These are phyloP conservation scores for Lonicera japonica DNA, from an alignment of 129 eudicot species.

Conservation along the genomic window DNA sequence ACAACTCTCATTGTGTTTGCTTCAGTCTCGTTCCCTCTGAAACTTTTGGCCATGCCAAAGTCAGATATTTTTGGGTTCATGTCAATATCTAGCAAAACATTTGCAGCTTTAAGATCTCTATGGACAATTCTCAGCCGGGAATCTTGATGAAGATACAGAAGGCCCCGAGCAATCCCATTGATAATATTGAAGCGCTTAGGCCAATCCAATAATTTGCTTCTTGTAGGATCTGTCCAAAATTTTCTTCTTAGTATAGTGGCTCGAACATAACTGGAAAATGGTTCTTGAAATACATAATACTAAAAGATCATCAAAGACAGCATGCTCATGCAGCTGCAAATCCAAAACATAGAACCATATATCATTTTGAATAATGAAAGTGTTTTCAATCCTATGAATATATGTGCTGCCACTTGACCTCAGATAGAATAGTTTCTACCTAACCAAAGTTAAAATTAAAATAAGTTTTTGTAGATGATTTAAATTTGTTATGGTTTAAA, in stretches of 20 bases:
- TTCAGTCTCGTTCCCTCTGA: background rate
- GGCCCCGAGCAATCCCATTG: background rate
- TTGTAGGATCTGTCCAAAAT: background rate
- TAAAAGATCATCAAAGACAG: too few species aligned
- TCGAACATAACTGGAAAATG: too few species aligned
- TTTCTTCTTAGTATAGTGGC: background rate
- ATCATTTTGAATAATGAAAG: too few species aligned
- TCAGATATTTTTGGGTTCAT: constrained; percentile 3
- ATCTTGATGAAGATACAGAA: constrained; percentile 4
- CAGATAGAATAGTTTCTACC: too few species aligned
- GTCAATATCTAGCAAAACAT: constrained; percentile 1
- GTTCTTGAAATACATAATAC: too few species aligned
- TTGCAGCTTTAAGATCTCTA: constrained; percentile 6
- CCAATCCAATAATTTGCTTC: background rate
- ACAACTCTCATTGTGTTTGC: constrained; percentile 1
- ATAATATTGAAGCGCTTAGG: background rate
- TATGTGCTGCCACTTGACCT: too few species aligned
- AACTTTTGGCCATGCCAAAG: constrained; percentile 5
- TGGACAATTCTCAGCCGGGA: constrained; percentile 1
- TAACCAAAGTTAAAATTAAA: too few species aligned
- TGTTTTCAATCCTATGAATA: too few species aligned
- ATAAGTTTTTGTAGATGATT: background rate
- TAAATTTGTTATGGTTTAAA: background rate
- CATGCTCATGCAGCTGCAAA: too few species aligned
- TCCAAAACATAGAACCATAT: too few species aligned